Evolutionary conservation across 176 grass and related monocot species (phyloP).

Genomic region (Triticum turgidum): DNA sequence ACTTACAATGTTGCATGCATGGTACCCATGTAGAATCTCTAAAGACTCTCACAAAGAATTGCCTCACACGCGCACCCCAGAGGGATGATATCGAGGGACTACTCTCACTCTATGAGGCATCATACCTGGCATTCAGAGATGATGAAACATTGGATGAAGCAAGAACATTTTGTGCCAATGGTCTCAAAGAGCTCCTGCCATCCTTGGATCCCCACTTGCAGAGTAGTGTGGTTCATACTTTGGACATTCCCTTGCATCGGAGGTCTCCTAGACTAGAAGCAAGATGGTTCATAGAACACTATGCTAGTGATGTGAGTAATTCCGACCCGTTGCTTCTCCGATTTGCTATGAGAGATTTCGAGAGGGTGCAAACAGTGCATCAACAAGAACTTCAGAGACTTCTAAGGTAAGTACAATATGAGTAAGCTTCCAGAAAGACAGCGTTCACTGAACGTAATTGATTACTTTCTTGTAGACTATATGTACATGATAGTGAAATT

Average conservation of each 20-base stretch:
- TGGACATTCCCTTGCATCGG: constrained; percentile 21
- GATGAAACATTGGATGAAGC: constrained; percentile 26
- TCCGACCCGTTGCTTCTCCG: neutral
- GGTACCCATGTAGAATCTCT: no score
- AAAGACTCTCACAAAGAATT: no score
- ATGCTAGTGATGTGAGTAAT: neutral
- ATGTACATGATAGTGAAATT: no score
- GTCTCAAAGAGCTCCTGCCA: neutral
- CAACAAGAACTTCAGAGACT: constrained; percentile 18
- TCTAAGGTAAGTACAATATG: neutral
- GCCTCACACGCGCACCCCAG: no score
- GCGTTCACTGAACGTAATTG: no score
- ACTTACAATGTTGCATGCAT: no score
- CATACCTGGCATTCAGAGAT: constrained; percentile 21
- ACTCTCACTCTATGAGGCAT: constrained; percentile 34
- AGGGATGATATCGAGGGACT: neutral
- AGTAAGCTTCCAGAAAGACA: no score
- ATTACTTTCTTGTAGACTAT: no score
- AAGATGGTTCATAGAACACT: constrained; percentile 22
- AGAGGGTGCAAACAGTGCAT: constrained; percentile 10
- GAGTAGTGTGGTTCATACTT: neutral
- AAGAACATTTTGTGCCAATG: neutral
- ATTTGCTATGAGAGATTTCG: constrained; percentile 34
- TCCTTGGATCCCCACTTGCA: neutral
- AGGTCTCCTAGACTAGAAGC: constrained; percentile 16